phyloP scores from a whole-genome alignment of 257 asterid genomes.

The Rhazya stricta region DNA sequence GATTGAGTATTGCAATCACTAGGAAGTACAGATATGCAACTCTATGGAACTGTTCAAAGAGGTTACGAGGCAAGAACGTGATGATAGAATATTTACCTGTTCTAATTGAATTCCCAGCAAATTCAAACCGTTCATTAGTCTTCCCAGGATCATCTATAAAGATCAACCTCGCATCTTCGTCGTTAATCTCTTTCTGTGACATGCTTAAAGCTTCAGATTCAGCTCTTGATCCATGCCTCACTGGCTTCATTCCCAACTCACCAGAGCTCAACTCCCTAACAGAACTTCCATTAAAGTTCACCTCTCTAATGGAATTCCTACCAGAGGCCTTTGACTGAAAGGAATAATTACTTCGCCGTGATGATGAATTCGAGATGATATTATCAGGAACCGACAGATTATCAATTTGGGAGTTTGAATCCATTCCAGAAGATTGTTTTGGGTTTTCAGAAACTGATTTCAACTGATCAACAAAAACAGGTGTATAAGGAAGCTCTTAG shows the following conservation, averaged over 20 bases:
- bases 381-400: constrained; percentile 29
- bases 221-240: constrained; percentile 69
- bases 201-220: constrained; percentile 65
- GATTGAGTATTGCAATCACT: constrained; percentile 87
- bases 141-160: constrained; percentile 66
- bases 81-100: constrained; percentile 69
- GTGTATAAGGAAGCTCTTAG: constrained; percentile 32
- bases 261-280: constrained; percentile 57
- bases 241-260: constrained; percentile 49
- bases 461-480: constrained; percentile 35
- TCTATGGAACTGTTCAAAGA: constrained; percentile 96
- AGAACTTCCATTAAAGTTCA: constrained; percentile 50
- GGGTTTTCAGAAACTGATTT: constrained; percentile 22
- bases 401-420: constrained; percentile 42
- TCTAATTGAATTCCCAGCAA: constrained; percentile 67
- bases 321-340: constrained; percentile 49
- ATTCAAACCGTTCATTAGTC: constrained; percentile 60
- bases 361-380: constrained; percentile 37
- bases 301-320: constrained; percentile 54
- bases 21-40: constrained; percentile 91
- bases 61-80: constrained; percentile 85
- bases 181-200: constrained; percentile 77
- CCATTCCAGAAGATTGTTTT: constrained; percentile 42
- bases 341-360: constrained; percentile 49
- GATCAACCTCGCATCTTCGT: constrained; percentile 77